Conservation (phyloP, 345 rosid genomes). For the Erucastrum elatum region DNA sequence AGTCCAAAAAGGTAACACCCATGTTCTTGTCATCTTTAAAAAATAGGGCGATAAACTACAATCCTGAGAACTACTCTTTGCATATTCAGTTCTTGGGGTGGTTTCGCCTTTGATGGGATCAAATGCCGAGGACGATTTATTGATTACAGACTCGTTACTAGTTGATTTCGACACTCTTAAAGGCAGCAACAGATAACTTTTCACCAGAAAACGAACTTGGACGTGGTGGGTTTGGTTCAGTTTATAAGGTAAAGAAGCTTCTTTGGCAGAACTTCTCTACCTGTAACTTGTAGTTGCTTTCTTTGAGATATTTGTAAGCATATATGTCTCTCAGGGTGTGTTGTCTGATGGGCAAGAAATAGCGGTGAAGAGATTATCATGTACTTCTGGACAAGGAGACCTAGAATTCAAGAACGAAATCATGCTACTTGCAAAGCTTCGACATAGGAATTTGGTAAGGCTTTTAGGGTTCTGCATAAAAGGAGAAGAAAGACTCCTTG, state of each 20-base stretch:
- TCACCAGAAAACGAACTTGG: conserved; percentile 49
- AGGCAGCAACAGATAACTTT: conserved; percentile 50
- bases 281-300: not conserved
- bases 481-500: conserved; percentile 46
- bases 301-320: not conserved
- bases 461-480: conserved; percentile 47
- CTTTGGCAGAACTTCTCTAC: not conserved
- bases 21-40: not conserved
- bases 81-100: conserved; percentile 15
- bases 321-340: conserved; percentile 42
- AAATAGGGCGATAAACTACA: not conserved
- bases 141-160: conserved; percentile 38
- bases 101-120: conserved; percentile 15
- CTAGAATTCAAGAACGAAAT: conserved; percentile 53
- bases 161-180: conserved; percentile 42
- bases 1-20: not conserved
- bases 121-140: conserved; percentile 14
- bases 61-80: not conserved
- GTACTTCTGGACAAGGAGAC: conserved; percentile 46
- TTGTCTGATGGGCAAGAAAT: conserved; percentile 41
- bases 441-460: conserved; percentile 51
- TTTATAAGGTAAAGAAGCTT: conserved; percentile 43
- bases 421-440: conserved; percentile 50
- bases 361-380: conserved; percentile 53
- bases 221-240: conserved; percentile 66